Conservation (phyloP, 169 alveolate species). For the Cryptosporidium xiaoi region DNA sequence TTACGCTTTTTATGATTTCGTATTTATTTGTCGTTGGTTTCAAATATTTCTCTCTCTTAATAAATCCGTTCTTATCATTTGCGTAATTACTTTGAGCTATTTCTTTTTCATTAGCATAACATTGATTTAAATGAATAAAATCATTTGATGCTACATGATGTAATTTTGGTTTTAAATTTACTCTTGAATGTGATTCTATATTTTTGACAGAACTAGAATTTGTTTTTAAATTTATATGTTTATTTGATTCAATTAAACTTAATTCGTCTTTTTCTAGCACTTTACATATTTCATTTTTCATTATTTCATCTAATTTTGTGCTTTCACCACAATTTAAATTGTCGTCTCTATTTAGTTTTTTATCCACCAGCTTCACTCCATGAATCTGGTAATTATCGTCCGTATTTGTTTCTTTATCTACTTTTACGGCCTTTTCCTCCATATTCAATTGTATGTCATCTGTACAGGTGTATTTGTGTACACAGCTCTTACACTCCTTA, state of each 20-base stretch:
- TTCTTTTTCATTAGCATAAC: background rate
- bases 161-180: background rate
- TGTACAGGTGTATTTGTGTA: too few relatives aligned
- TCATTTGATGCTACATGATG: too few relatives aligned
- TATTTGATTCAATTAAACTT: background rate
- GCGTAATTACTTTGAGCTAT: background rate
- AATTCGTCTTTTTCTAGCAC: conserved; percentile 13
- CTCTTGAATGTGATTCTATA: conserved; percentile 1
- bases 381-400: background rate
- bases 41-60: conserved; percentile 3
- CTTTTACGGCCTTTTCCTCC: too few relatives aligned
- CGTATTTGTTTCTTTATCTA: too few relatives aligned
- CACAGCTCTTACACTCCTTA: too few relatives aligned
- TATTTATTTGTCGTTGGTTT: conserved; percentile 26
- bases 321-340: background rate
- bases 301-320: conserved; percentile 7
- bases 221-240: too few relatives aligned
- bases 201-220: too few relatives aligned
- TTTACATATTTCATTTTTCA: conserved; percentile 23
- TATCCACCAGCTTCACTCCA: background rate
- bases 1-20: conserved; percentile 18
- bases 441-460: too few relatives aligned
- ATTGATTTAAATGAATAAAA: too few relatives aligned
- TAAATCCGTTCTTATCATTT: background rate
- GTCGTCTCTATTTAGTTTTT: background rate